A percentile compares a stretch with the other conserved stretches of the same genome.
phyloP scores from a whole-genome alignment of 2,329 filamentous ascomycete genomes.

The Hypoxylon sp. region DNA sequence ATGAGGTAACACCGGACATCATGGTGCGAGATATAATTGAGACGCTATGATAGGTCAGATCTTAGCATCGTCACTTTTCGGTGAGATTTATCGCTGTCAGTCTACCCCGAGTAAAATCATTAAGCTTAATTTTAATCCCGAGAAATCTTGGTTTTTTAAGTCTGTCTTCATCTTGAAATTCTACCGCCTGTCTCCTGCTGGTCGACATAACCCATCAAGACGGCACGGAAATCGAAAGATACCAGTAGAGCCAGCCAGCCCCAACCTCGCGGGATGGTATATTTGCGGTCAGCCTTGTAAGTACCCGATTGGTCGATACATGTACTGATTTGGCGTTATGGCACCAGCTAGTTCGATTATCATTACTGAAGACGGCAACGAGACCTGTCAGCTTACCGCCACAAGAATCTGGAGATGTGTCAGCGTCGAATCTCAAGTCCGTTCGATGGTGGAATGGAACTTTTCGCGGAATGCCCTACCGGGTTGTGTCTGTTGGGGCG shows the following conservation, averaged over 20 bases:
- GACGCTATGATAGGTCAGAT: slow-evolving; percentile 38
- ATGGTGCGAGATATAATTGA: slow-evolving; percentile 18
- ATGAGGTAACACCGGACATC: slow-evolving; percentile 31
- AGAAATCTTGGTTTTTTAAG: neutral
- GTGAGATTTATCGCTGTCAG: slow-evolving; percentile 20
- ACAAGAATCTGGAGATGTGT: slow-evolving; percentile 14
- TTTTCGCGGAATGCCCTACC: slow-evolving; percentile 2
- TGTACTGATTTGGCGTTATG: slow-evolving; percentile 15
- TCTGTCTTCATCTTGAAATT: neutral
- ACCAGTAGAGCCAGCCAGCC: neutral
- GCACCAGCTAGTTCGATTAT: slow-evolving; percentile 15
- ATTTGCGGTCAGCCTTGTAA: neutral
- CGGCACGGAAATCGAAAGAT: neutral
- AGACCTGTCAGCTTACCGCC: slow-evolving; percentile 20
- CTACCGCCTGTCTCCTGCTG: neutral
- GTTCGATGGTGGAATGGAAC: slow-evolving; percentile 9
- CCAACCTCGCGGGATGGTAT: neutral
- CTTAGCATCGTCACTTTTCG: slow-evolving; percentile 17
- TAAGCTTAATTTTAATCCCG: slow-evolving; percentile 7
- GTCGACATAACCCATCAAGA: neutral
- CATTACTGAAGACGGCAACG: slow-evolving; percentile 19
- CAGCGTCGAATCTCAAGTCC: slow-evolving; percentile 8
- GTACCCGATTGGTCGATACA: slow-evolving; percentile 14
- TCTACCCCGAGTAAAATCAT: neutral
- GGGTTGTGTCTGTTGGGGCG: slow-evolving; percentile 1